Base-by-base conservation (phyloP, 1,284 basidiomycete species). In the Phaffia rhodozyma region DNA sequence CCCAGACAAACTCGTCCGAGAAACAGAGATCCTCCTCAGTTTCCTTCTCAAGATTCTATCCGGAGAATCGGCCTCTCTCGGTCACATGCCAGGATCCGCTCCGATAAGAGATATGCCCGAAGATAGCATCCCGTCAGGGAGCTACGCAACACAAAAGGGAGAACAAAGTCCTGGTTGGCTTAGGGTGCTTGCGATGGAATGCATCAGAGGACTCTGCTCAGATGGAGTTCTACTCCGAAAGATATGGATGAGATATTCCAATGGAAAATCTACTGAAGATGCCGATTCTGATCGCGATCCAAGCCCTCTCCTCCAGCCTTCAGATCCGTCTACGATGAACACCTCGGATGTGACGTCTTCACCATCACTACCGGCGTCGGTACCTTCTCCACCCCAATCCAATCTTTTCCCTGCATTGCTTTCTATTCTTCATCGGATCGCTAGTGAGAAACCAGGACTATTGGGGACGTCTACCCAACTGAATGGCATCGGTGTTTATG, bases 121-220 rank as follows among this genome's bases (percentile, higher is more conserved):
- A 55, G 29, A 55, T 18, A 16, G 21, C 7, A 30, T 16, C n/a
- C 29, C n/a, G 58, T 51, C 32, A n/a, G 52, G 52, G 20, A 47
- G 53, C 27, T 27, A 32, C 20, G 56, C 21, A 5, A 2, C 47
- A 4, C 11, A 50, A 21, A 13, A 50, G 27, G 68, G 68, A 49
- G 71, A 73, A 6, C 60, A 29, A 20, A 67, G 66, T 23, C 87
- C 89, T 0, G 75, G 80, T 43, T 96, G 92, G 92, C 86, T 91
- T 80, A 80, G 91, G 23, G 89, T 93, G 0, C 79, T 97, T 3
- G 85, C 88, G 1, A 85, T 94, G 83, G 92, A 97, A 74, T 88
- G 93, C 55, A 84, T 93, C 77, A 80, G 91, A 71, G 91, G 89
- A 1, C 76, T 96, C 30, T 94, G 90, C 72, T 86, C 83, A 60